Base-by-base conservation (phyloP, 1,139 yeast genomes). In the Candida sp. region DNA sequence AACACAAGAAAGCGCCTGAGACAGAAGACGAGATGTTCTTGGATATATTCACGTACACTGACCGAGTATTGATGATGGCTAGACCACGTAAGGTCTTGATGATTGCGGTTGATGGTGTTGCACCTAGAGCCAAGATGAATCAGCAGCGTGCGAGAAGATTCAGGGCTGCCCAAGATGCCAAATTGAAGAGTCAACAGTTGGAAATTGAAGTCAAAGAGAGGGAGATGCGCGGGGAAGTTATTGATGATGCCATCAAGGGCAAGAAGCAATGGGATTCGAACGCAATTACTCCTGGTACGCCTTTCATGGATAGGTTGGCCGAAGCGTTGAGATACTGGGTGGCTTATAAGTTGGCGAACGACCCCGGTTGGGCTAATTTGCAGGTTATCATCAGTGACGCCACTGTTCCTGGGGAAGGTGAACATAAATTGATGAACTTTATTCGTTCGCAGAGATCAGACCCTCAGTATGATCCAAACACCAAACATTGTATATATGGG, bases 381-480 rank as follows among this genome's bases (percentile, higher is more conserved):
- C 93, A 90, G 61, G 87, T 94, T 30, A 84, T 94, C 37, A 84
- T 94, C 46, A 89, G 97, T 65, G 99, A 96, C 60, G 97, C 96
- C 47, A 94, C 96, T 32, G 98, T 93, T 9, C 99, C 99, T 1
- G 99, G 99, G 53, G 99, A 94, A 76, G 99, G 99, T 65, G 99
- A 94, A 71, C 99, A 94, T 75, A 94, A 94, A 68, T 88, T 94
- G 61, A 96, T 94, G 99, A 90, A 89, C 59, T 92, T 88, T 64
- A 90, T 96, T 59, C 84, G 99, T 61, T 80, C 87, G 47, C 91
- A 90, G 70, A 83, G 97, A 66, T 85, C 92, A 45, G 93, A 90
- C 62, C 88, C 94, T 0, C 90, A 83, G 64, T 92, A 93, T 68
- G 81, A 90, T 62, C 94, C 97, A 37, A 94, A 96, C 68, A 88